phyloP scores from a whole-genome alignment of 2,329 filamentous ascomycete species.

The Nemania sp. region DNA sequence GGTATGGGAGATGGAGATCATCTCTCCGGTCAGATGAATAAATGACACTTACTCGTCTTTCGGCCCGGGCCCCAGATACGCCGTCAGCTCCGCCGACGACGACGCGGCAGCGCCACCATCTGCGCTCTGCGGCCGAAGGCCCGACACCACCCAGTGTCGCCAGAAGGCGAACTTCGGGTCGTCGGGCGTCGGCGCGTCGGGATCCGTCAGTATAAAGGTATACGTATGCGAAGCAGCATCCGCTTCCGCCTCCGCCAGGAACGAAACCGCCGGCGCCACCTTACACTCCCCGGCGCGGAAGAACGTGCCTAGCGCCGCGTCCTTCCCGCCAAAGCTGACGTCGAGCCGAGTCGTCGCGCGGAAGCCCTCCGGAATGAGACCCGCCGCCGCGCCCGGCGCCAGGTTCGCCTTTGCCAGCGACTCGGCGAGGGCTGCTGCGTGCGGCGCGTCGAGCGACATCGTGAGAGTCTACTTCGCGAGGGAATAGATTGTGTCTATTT shows the following conservation, averaged over 20 bases:
- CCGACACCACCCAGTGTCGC: constrained; percentile 57
- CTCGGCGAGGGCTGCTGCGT: constrained; percentile 33
- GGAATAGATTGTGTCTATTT: neutral
- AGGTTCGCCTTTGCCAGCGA: constrained; percentile 46
- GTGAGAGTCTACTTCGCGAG: neutral
- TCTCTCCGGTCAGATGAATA: neutral
- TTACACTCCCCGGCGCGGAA: constrained; percentile 47
- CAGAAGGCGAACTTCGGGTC: constrained; percentile 60
- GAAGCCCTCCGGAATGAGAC: constrained; percentile 49
- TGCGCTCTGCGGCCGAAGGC: constrained; percentile 41
- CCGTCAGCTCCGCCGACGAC: constrained; percentile 47
- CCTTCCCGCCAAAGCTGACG: constrained; percentile 44
- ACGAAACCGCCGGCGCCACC: constrained; percentile 44
- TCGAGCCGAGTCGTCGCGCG: constrained; percentile 46
- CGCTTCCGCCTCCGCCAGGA: constrained; percentile 40
- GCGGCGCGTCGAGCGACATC: constrained; percentile 33
- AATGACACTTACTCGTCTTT: constrained; percentile 51
- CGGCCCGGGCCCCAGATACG: constrained; percentile 50
- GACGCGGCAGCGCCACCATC: constrained; percentile 19
- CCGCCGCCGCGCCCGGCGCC: constrained; percentile 46
- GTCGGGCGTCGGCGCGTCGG: constrained; percentile 59
- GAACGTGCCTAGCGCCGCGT: constrained; percentile 45
- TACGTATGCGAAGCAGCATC: constrained; percentile 42
- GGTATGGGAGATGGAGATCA: neutral
- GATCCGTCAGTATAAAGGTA: constrained; percentile 56